Conservation (phyloP, 768 basidiomycete genomes). For the Clavaria fumosa region DNA sequence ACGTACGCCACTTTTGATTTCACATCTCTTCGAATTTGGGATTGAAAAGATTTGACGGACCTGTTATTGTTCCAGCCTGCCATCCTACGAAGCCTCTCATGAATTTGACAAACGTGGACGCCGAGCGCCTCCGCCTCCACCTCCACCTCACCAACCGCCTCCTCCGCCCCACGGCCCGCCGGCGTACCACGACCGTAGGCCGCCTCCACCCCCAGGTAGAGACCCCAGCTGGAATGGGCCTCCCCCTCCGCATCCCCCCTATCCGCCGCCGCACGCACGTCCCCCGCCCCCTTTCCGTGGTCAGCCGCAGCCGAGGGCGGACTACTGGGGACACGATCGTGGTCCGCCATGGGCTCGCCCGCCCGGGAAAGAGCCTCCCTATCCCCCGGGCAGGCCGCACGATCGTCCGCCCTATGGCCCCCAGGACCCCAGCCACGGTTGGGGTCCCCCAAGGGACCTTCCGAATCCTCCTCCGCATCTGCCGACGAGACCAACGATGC, state of each 20-base stretch:
- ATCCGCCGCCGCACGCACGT: slow-evolving; percentile 3
- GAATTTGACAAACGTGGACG: slow-evolving; percentile 68
- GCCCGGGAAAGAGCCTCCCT: too few relatives aligned
- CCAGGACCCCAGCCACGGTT: too few relatives aligned
- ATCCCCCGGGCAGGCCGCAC: too few relatives aligned
- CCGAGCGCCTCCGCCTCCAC: slow-evolving; percentile 21
- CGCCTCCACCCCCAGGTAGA: slow-evolving; percentile 6
- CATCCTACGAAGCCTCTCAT: slow-evolving; percentile 68
- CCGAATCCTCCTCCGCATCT: too few relatives aligned
- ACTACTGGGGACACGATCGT: too few relatives aligned
- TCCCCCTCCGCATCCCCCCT: slow-evolving; percentile 12
- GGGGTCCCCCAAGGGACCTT: too few relatives aligned
- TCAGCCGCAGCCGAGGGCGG: too few relatives aligned
- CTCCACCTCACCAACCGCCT: slow-evolving; percentile 10
- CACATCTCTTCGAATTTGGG: not conserved
- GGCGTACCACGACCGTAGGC: slow-evolving; percentile 8
- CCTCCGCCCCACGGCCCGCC: slow-evolving; percentile 8
- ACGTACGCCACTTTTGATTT: slow-evolving; percentile 30
- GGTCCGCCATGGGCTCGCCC: too few relatives aligned
- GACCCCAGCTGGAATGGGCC: slow-evolving; percentile 15
- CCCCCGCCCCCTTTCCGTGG: slow-evolving; percentile 8
- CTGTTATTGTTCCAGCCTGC: slow-evolving; percentile 30
- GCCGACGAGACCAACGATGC: too few relatives aligned
- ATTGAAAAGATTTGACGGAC: not conserved
- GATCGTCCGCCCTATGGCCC: too few relatives aligned